A percentile compares a stretch with the other conserved stretches of the same genome.
Evolutionary conservation across 306 rosid species (phyloP).

Genomic region (Pyrus communis): DNA sequence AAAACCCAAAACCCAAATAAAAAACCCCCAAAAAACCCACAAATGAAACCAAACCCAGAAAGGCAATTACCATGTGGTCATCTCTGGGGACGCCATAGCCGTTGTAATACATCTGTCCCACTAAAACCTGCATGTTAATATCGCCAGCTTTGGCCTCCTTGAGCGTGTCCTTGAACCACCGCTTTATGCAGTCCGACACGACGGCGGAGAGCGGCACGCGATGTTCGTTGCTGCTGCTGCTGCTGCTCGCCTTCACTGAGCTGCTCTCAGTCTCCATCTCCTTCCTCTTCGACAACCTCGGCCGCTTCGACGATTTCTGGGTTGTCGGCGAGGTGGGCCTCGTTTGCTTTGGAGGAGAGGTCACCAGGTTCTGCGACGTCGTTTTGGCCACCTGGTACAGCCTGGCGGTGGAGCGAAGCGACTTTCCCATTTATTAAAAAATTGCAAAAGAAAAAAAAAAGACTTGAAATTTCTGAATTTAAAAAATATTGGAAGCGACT

Average conservation of each 20-base stretch:
- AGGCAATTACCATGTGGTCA: conserved; percentile 56
- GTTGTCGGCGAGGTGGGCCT: conserved; percentile 7
- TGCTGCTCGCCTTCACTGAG: conserved; percentile 21
- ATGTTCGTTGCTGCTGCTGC: neutral
- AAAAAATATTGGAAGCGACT: neutral
- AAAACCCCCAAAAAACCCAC: neutral
- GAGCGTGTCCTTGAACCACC: conserved; percentile 86
- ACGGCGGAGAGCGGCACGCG: conserved; percentile 71
- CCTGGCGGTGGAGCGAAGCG: conserved; percentile 5
- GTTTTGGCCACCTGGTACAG: neutral
- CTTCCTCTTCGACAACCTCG: conserved; percentile 12
- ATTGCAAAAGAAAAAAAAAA: neutral
- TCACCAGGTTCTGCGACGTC: neutral
- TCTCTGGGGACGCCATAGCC: conserved; percentile 92
- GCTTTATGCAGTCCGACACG: conserved; percentile 78
- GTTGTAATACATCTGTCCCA: conserved; percentile 83
- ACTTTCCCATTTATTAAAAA: conserved; percentile 1
- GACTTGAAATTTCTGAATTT: neutral
- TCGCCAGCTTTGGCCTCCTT: conserved; percentile 87
- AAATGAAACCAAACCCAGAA: neutral
- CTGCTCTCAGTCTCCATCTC: conserved; percentile 66
- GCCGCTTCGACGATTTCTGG: conserved; percentile 12
- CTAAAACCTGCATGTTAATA: conserved; percentile 86
- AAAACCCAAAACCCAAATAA: neutral
- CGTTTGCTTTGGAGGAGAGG: neutral